These are phyloP conservation scores for Dothistroma pini DNA, from an alignment of 2,329 filamentous ascomycete species.

Conservation along the genomic window DNA sequence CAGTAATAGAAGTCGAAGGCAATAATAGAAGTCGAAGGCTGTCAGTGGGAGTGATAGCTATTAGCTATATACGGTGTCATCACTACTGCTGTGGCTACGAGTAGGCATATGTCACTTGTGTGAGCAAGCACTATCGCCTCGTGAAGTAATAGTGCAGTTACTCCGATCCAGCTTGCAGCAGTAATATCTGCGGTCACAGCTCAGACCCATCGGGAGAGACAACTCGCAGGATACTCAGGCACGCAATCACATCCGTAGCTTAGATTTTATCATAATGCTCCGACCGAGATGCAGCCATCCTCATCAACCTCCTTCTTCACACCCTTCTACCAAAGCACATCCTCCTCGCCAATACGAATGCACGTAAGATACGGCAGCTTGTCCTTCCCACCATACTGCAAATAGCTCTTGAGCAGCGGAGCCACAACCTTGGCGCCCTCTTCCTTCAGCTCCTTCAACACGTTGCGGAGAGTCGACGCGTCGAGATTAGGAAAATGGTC, in stretches of 20 bases:
- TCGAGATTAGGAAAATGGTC: not conserved
- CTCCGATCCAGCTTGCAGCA: no score
- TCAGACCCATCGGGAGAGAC: no score
- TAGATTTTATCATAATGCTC: not conserved
- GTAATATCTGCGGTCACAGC: no score
- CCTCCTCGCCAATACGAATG: constrained; percentile 26
- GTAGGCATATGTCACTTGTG: no score
- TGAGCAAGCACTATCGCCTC: no score
- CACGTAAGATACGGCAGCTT: constrained; percentile 38
- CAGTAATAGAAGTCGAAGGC: not conserved
- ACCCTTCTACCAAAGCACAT: constrained; percentile 32
- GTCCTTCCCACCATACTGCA: constrained; percentile 4
- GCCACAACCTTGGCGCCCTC: not conserved
- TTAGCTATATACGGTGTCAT: constrained; percentile 8
- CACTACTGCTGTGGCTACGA: not conserved
- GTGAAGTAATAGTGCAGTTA: no score
- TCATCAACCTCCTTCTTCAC: constrained; percentile 7
- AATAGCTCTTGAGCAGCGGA: not conserved
- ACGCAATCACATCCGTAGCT: not conserved
- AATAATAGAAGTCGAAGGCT: not conserved
- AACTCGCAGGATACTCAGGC: not conserved
- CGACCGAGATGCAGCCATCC: not conserved
- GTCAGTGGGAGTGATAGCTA: no score
- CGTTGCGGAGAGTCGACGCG: not conserved
- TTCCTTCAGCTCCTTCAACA: constrained; percentile 1